Evolutionary conservation across 148 eudicot genomes (phyloP).

Genomic region (Rhododendron ferrugineum): DNA sequence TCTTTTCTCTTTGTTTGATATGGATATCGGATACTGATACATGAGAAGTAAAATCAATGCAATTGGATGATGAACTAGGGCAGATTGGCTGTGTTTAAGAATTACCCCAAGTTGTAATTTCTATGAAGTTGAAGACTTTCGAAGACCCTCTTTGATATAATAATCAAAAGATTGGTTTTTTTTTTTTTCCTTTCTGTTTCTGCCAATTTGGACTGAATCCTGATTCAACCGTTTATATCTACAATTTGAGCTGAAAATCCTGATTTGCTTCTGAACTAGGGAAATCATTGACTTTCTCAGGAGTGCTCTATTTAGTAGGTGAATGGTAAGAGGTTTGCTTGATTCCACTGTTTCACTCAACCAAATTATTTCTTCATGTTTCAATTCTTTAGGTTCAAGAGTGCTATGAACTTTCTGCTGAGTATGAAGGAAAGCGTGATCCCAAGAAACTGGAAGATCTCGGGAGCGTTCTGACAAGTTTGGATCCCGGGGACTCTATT

Average conservation of each 20-base stretch:
- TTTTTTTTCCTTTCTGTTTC: not conserved
- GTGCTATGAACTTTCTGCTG: constrained; percentile 91
- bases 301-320: not conserved
- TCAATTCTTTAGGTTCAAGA: constrained; percentile 65
- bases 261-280: not conserved
- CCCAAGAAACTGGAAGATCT: constrained; percentile 81
- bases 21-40: not conserved
- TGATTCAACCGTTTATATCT: not conserved
- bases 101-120: not conserved
- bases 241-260: not conserved
- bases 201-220: not conserved
- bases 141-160: not conserved
- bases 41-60: not conserved
- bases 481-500: constrained; percentile 93
- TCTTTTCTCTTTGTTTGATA: not conserved
- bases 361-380: not conserved
- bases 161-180: not conserved
- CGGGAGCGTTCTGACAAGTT: constrained; percentile 72
- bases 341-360: not conserved
- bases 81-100: not conserved
- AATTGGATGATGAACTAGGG: not conserved
- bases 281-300: not conserved
- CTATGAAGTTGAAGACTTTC: not conserved
- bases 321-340: not conserved
- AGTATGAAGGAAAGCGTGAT: constrained; percentile 76